phyloP scores from a whole-genome alignment of 2,329 filamentous ascomycete genomes.

The Plenodomus tracheiphilus region DNA sequence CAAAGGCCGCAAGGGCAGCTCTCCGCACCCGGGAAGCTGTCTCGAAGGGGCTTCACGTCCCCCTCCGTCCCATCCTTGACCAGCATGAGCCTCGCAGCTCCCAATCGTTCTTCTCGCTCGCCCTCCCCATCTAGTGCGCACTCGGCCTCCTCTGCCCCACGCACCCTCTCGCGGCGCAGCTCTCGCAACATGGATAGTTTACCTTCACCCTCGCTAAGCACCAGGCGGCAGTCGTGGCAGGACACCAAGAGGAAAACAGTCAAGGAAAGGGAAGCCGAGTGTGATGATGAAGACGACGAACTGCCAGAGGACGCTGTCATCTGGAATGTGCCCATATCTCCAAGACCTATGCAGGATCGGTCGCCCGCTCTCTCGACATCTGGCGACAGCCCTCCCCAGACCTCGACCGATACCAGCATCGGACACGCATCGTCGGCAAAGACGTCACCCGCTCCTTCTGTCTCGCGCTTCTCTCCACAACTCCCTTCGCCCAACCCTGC shows the following conservation, averaged over 20 bases:
- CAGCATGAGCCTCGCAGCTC: slow-evolving; percentile 35
- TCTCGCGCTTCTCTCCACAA: slow-evolving; percentile 20
- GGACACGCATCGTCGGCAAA: slow-evolving; percentile 23
- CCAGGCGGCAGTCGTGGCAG: slow-evolving; percentile 64
- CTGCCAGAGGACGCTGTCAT: slow-evolving; percentile 79
- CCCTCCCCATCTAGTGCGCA: slow-evolving; percentile 40
- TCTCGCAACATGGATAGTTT: slow-evolving; percentile 38
- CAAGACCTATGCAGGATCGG: slow-evolving; percentile 49
- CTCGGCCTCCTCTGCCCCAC: slow-evolving; percentile 27
- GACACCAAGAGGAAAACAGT: slow-evolving; percentile 66
- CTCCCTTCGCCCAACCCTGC: slow-evolving; percentile 24
- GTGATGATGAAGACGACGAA: slow-evolving; percentile 69
- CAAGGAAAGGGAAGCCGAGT: slow-evolving; percentile 74
- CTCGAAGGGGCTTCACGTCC: slow-evolving; percentile 48
- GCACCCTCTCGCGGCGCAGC: slow-evolving; percentile 39
- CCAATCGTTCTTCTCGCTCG: slow-evolving; percentile 40
- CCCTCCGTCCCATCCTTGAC: slow-evolving; percentile 41
- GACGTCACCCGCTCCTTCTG: slow-evolving; percentile 29
- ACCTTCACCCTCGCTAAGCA: slow-evolving; percentile 36
- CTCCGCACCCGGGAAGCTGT: slow-evolving; percentile 42
- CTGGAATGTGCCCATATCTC: slow-evolving; percentile 81
- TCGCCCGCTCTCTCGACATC: slow-evolving; percentile 39
- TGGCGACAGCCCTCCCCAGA: slow-evolving; percentile 34
- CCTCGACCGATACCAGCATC: slow-evolving; percentile 23
- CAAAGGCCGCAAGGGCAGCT: slow-evolving; percentile 37